phyloP scores from a whole-genome alignment of 768 basidiomycete species.

The Mycena epipterygia region DNA sequence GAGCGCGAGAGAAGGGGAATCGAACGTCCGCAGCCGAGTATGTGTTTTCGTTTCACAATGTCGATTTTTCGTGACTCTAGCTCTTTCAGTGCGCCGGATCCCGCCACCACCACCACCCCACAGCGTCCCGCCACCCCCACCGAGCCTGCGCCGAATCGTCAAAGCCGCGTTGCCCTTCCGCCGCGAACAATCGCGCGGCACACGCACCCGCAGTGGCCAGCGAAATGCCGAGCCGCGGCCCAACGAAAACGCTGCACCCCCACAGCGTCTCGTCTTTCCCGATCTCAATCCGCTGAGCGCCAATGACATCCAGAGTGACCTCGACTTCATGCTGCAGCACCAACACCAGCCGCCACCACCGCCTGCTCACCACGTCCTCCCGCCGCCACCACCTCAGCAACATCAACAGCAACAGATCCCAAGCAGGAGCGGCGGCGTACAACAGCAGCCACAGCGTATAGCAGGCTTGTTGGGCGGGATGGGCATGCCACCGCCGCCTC shows the following conservation, averaged over 20 bases:
- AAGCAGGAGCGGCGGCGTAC: constrained; percentile 1
- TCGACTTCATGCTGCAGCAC: constrained; percentile 67
- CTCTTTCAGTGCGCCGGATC: constrained; percentile 68
- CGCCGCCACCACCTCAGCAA: constrained; percentile 36
- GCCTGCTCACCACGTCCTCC: constrained; percentile 36
- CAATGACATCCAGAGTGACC: constrained; percentile 64
- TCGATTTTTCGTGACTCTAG: not conserved
- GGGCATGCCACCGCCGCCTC: constrained; percentile 24
- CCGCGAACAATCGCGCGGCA: constrained; percentile 30
- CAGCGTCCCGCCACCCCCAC: constrained; percentile 63
- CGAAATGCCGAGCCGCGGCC: constrained; percentile 39
- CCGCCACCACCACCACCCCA: constrained; percentile 69
- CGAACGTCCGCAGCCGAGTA: constrained; percentile 84
- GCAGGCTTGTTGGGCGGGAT: not conserved
- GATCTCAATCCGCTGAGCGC: constrained; percentile 63
- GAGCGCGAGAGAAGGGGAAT: constrained; percentile 87
- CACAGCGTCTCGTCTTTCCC: constrained; percentile 53
- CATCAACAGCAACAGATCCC: constrained; percentile 19
- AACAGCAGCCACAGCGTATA: constrained; percentile 11
- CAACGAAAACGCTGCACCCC: constrained; percentile 45
- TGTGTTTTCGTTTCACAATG: constrained; percentile 40
- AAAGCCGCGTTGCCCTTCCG: constrained; percentile 67
- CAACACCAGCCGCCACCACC: constrained; percentile 43
- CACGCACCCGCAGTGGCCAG: constrained; percentile 37
- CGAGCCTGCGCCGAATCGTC: constrained; percentile 76